These are phyloP conservation scores for Saxispiralis lemnorum DNA, from an alignment of 495 filamentous ascomycete genomes.

Conservation along the genomic window DNA sequence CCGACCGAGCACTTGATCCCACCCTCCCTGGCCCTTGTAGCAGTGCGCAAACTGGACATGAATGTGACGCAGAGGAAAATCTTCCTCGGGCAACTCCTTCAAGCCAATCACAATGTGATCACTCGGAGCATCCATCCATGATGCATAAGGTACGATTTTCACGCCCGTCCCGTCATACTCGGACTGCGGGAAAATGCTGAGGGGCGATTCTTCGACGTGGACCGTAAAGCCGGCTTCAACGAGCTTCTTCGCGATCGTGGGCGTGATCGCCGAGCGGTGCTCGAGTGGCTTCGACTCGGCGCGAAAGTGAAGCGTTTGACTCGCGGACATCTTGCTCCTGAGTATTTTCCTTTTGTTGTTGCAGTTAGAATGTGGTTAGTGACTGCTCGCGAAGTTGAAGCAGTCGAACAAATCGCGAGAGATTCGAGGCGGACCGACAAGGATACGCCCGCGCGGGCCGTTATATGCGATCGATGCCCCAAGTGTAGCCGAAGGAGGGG, in stretches of 20 bases:
- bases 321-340: too few relatives aligned
- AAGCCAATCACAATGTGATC: conserved; percentile 71
- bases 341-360: too few relatives aligned
- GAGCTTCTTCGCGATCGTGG: conserved; percentile 57
- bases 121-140: conserved; percentile 63
- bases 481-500: too few relatives aligned
- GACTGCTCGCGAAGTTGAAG: too few relatives aligned
- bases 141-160: conserved; percentile 61
- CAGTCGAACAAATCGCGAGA: too few relatives aligned
- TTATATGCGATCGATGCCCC: too few relatives aligned
- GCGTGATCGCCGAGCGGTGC: conserved; percentile 33
- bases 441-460: too few relatives aligned
- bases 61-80: conserved; percentile 64
- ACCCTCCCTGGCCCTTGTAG: conserved; percentile 78
- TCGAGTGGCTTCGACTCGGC: conserved; percentile 26
- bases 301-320: conserved; percentile 20
- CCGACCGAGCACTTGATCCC: conserved; percentile 63
- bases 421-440: too few relatives aligned
- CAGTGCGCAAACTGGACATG: conserved; percentile 58
- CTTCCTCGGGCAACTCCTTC: conserved; percentile 84
- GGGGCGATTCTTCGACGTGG: conserved; percentile 60
- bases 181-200: conserved; percentile 69
- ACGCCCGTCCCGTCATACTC: conserved; percentile 47
- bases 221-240: conserved; percentile 64
- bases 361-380: too few relatives aligned